Conservation (phyloP, 2,329 filamentous ascomycete genomes). For the Claviceps digitariae region DNA sequence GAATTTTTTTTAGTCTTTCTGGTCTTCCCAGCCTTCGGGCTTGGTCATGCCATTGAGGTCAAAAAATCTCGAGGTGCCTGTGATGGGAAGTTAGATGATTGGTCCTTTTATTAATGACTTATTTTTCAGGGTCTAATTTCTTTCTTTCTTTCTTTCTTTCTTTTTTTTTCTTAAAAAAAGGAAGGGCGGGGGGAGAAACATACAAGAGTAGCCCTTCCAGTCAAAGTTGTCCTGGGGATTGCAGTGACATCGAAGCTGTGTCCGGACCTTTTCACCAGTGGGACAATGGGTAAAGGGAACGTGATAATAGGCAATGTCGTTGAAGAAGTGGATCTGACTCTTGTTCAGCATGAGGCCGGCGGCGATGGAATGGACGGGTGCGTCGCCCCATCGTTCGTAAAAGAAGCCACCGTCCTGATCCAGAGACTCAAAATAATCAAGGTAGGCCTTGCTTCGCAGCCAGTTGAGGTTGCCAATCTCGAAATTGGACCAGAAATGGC, state of each 20-base stretch:
- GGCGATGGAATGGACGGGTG: constrained; percentile 95
- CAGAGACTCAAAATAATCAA: constrained; percentile 79
- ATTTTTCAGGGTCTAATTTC: neutral
- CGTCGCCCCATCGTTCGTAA: constrained; percentile 97
- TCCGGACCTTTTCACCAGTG: constrained; percentile 69
- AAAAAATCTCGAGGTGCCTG: constrained; percentile 64
- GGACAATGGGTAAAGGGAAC: constrained; percentile 97
- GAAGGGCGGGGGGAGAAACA: constrained; percentile 27
- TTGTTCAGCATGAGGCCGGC: constrained; percentile 78
- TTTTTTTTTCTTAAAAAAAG: neutral
- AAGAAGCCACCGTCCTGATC: constrained; percentile 94
- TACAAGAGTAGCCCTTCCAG: constrained; percentile 98
- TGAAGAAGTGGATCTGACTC: constrained; percentile 95
- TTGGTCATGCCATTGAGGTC: constrained; percentile 70
- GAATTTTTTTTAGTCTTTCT: constrained; percentile 1
- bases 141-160: neutral
- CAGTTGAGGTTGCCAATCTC: constrained; percentile 90
- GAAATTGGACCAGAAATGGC: constrained; percentile 99
- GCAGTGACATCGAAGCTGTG: constrained; percentile 85
- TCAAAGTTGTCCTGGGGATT: constrained; percentile 97
- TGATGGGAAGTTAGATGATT: neutral
- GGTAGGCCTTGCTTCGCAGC: constrained; percentile 78
- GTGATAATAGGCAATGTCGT: constrained; percentile 97
- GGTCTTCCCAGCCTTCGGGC: constrained; percentile 64
- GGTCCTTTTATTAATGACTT: too few species aligned